Conservation (phyloP, 1,284 basidiomycete species). For the Melampsora larici-populina region DNA sequence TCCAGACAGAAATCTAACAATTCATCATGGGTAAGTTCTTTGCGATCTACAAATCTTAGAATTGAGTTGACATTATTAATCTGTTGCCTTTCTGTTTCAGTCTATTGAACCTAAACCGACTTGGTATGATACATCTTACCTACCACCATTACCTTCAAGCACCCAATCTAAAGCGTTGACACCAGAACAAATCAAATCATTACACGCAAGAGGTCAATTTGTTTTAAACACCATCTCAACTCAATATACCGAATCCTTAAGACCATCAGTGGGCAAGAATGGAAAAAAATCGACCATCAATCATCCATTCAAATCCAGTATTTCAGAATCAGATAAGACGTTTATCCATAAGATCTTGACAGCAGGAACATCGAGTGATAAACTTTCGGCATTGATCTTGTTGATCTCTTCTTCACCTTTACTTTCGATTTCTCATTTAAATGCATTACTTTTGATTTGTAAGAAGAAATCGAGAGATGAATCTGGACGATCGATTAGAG, state of each 20-base stretch:
- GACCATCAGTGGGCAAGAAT: neutral
- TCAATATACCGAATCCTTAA: constrained; percentile 17
- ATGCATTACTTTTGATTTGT: constrained; percentile 69
- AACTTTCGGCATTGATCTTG: constrained; percentile 85
- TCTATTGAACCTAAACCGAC: constrained; percentile 18
- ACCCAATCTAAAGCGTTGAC: neutral
- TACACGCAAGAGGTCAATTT: constrained; percentile 8
- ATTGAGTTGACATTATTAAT: neutral
- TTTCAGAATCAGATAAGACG: constrained; percentile 64
- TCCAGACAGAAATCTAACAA: neutral
- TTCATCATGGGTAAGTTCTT: neutral
- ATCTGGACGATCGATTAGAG: constrained; percentile 80
- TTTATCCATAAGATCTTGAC: constrained; percentile 81
- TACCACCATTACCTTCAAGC: constrained; percentile 11
- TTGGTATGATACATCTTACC: constrained; percentile 31
- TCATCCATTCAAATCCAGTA: neutral
- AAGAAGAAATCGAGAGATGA: constrained; percentile 86
- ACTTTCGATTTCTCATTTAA: constrained; percentile 67
- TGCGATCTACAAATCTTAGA: neutral
- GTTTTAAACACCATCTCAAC: constrained; percentile 14
- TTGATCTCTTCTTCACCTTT: constrained; percentile 85
- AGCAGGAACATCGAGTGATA: constrained; percentile 86
- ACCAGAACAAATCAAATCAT: neutral
- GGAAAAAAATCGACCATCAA: neutral
- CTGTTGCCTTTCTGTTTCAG: neutral